A percentile compares a stretch with the other conserved stretches of the same genome.
These are phyloP conservation scores for Neurospora sp. DNA, from an alignment of 495 filamentous ascomycete genomes.

Conservation along the genomic window DNA sequence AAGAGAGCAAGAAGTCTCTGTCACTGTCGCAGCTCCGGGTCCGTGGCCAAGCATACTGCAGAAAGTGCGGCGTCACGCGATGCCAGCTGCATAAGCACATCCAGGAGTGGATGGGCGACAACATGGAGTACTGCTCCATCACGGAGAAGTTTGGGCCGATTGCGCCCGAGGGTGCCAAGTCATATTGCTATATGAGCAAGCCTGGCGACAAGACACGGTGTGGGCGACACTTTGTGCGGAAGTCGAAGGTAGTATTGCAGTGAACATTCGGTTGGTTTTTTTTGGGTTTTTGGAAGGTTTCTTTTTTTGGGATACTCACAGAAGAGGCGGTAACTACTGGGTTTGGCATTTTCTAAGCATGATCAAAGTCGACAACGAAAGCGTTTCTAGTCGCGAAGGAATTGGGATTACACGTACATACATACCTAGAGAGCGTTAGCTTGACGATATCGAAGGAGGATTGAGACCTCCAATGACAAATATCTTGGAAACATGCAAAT, in stretches of 20 bases:
- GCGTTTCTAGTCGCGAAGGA: background rate
- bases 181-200: conserved; percentile 38
- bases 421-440: background rate
- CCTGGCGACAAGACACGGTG: conserved; percentile 37
- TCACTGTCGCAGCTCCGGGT: conserved; percentile 28
- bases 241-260: conserved; percentile 15
- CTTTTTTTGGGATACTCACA: background rate
- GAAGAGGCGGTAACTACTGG: background rate
- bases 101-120: conserved; percentile 39
- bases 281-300: background rate
- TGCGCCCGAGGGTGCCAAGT: conserved; percentile 24
- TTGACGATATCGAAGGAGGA: background rate
- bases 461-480: background rate
- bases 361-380: background rate
- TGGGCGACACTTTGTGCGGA: conserved; percentile 30
- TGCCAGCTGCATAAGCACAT: conserved; percentile 47
- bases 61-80: conserved; percentile 40
- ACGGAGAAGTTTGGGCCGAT: conserved; percentile 38
- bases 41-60: conserved; percentile 37
- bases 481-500: background rate
- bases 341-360: background rate
- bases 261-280: conserved; percentile 1
- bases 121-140: conserved; percentile 39
- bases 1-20: conserved; percentile 6
- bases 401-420: background rate